Conservation (phyloP, 140 eudicot species). For the Bidens hawaiensis region DNA sequence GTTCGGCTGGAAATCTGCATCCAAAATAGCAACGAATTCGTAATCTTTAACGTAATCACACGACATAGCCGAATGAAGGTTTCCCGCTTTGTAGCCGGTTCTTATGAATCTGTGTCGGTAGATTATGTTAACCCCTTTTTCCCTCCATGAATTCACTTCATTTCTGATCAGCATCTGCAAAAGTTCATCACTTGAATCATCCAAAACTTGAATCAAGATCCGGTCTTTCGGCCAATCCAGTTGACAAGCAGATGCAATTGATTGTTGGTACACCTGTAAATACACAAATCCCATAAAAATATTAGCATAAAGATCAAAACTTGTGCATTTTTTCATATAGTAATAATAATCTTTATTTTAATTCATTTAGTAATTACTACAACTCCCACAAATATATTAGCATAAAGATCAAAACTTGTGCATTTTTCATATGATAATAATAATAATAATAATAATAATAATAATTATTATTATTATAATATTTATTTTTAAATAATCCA, state of each 20-base stretch:
- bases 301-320: not conserved
- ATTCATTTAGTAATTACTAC: not conserved
- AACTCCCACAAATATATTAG: too few relatives aligned
- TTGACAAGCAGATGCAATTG: constrained; percentile 81
- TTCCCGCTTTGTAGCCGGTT: constrained; percentile 93
- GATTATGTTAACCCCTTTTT: constrained; percentile 76
- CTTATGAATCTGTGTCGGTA: constrained; percentile 77
- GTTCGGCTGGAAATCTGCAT: constrained; percentile 87
- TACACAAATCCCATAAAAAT: constrained; percentile 8
- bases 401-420: too few relatives aligned
- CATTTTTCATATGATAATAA: too few relatives aligned
- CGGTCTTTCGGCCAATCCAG: constrained; percentile 95
- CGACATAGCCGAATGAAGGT: constrained; percentile 86
- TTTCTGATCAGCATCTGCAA: constrained; percentile 58
- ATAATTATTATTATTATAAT: too few relatives aligned
- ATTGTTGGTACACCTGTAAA: constrained; percentile 69
- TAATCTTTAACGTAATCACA: constrained; percentile 88
- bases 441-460: too few relatives aligned
- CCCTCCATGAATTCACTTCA: constrained; percentile 62
- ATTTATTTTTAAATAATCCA: too few relatives aligned
- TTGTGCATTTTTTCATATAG: not conserved
- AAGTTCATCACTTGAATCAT: constrained; percentile 82
- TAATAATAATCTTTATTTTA: not conserved
- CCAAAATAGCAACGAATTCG: constrained; percentile 83
- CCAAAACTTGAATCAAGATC: constrained; percentile 75